A percentile compares a stretch with the other conserved stretches of the same genome.
phyloP scores from a whole-genome alignment of 257 asterid genomes.

The Solanum tarijense region DNA sequence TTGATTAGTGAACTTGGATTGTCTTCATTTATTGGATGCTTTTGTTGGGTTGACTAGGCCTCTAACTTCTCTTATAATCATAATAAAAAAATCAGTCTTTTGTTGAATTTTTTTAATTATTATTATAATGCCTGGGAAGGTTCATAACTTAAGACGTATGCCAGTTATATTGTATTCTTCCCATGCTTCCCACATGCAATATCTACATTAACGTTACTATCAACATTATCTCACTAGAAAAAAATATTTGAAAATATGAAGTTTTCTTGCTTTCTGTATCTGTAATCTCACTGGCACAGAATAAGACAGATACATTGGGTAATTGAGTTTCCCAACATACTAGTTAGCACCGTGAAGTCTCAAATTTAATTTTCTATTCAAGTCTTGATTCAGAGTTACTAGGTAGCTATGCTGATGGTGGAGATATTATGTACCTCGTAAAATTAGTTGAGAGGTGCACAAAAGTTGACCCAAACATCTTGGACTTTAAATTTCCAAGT shows the following conservation, averaged over 20 bases:
- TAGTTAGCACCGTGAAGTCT: background rate
- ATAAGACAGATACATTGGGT: background rate
- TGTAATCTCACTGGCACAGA: background rate
- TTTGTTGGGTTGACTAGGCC: slow-evolving; percentile 25
- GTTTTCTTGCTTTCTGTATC: background rate
- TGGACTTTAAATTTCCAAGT: background rate
- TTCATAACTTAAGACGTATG: slow-evolving; percentile 20
- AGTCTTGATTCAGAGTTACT: background rate
- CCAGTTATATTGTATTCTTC: slow-evolving; percentile 21
- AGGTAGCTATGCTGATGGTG: rapidly evolving
- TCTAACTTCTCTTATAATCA: slow-evolving; percentile 10
- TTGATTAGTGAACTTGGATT: slow-evolving; percentile 14
- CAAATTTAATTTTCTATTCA: background rate
- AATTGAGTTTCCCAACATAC: background rate
- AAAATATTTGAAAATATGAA: background rate
- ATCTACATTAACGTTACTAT: background rate
- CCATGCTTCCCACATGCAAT: slow-evolving; percentile 43
- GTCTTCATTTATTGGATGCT: slow-evolving; percentile 5
- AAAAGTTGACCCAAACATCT: background rate
- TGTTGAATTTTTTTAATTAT: slow-evolving; percentile 15
- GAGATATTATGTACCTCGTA: background rate
- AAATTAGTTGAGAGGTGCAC: background rate
- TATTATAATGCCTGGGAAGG: slow-evolving; percentile 7
- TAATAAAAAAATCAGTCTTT: slow-evolving; percentile 14
- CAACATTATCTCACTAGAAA: background rate